Base-by-base conservation (phyloP, 164 flowering plant species). In the Paratinospora sagittata region DNA sequence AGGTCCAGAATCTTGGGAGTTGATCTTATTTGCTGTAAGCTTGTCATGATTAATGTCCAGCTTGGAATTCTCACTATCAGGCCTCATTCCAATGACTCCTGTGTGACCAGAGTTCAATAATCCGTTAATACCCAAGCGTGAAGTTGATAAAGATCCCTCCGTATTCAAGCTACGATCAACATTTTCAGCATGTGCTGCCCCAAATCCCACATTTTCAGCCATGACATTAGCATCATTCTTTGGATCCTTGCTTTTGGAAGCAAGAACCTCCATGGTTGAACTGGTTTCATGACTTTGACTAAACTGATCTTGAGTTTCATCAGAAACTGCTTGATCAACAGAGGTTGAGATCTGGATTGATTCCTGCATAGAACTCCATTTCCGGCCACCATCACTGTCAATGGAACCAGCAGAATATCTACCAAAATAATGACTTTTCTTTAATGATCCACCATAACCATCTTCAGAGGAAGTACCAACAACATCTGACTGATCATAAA, bases 391-490 rank as follows among this genome's bases (percentile, higher is more conserved):
- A 74, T 90, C 95, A 76, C 85, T 81, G 65, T 93, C 98, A 72
- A 86, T 36, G 27, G 97, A 93, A 75, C 93, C 93, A 76, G 82
- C 80, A 75, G 97, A 91, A 79, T 88, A 89, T 82, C 93, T 89
- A 61, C 90, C 96, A 76, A 78, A 80, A 75, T 77, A 81, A 58
- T 82, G 84, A 77, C 71, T 82, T 79, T 86, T 93, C 82, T 86
- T 91, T 55, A 88, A 79, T 16, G 72, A 67, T 57, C 81, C 87
- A 70, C 68, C 65, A 77, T 86, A 91, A 10, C 97, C 97, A 69
- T 92, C 99, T 74, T 96, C 99, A 61, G 97, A 88, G 66, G 95
- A 93, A 73, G 91, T 84, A 34, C 97, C 99, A 77, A 89, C 88
- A 72, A 80, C 76, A 84, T 96, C 99, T 76, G 84, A 82, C 45